A percentile compares a stretch with the other conserved stretches of the same genome.
These are phyloP conservation scores for Chionographis japonica DNA, from an alignment of 106 monocot genomes.

Conservation along the genomic window DNA sequence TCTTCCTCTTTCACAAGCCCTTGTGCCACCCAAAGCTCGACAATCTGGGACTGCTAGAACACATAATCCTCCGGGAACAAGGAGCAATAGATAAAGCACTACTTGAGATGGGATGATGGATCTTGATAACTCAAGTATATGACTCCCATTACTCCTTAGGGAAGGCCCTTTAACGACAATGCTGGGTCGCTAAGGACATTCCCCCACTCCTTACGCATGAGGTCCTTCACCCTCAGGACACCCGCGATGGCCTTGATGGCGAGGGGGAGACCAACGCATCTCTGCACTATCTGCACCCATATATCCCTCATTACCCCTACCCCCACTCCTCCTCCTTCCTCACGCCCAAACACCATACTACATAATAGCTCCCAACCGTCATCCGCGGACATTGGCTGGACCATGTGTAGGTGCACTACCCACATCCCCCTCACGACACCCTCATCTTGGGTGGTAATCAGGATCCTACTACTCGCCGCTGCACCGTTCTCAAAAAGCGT, in stretches of 20 bases:
- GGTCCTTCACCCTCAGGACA: background rate
- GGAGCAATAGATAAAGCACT: background rate
- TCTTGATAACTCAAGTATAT: constrained; percentile 2
- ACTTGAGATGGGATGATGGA: background rate
- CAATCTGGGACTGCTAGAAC: background rate
- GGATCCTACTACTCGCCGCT: background rate
- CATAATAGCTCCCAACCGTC: background rate
- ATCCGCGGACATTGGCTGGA: background rate
- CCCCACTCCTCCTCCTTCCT: background rate
- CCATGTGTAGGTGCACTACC: background rate
- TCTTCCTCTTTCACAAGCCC: constrained; percentile 11
- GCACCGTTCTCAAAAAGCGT: too few species aligned
- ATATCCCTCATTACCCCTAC: background rate
- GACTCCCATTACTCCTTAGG: background rate
- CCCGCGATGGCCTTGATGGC: constrained; percentile 10
- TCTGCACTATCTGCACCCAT: background rate
- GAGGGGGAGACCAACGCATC: constrained; percentile 1
- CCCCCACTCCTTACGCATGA: background rate
- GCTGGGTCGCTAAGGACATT: background rate
- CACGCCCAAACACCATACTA: background rate
- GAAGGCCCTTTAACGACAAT: background rate
- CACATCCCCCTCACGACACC: background rate
- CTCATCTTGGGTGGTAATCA: background rate
- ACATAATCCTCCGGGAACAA: constrained; percentile 20
- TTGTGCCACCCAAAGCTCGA: constrained; percentile 25